phyloP scores from a whole-genome alignment of 192 early-diverging fungal genomes.

The Backusella mclennaniae region DNA sequence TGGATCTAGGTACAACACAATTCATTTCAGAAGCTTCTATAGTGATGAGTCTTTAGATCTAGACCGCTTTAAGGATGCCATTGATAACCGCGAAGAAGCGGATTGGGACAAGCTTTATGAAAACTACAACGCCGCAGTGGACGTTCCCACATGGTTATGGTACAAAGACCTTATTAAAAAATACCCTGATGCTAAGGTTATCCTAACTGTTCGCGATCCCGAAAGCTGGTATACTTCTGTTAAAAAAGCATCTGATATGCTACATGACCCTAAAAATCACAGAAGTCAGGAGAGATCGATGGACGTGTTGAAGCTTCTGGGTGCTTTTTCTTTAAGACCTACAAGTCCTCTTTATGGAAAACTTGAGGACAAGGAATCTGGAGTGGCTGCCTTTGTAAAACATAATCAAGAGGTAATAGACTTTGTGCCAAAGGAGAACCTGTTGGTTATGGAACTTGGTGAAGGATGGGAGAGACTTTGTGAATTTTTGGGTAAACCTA shows the following conservation, averaged over 20 bases:
- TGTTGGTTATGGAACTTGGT: constrained; percentile 23
- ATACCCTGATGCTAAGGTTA: constrained; percentile 32
- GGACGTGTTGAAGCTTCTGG: neutral
- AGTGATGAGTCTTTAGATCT: neutral
- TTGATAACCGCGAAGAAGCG: neutral
- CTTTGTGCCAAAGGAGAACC: constrained; percentile 16
- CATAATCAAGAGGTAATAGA: constrained; percentile 24
- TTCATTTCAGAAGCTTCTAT: neutral
- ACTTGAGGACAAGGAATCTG: neutral
- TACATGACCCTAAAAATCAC: neutral
- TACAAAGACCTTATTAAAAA: constrained; percentile 25
- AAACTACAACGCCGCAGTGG: constrained; percentile 8
- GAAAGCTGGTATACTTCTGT: constrained; percentile 24
- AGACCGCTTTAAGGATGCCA: neutral
- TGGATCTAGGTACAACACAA: neutral
- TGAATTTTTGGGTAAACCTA: constrained; percentile 21
- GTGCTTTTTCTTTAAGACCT: neutral
- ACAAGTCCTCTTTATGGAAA: neutral
- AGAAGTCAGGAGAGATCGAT: neutral
- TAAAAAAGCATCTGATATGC: neutral
- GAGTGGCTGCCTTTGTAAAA: neutral
- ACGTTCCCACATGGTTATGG: constrained; percentile 14
- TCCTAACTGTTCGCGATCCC: constrained; percentile 21
- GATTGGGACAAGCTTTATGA: constrained; percentile 10
- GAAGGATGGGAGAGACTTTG: constrained; percentile 32